Conservation (phyloP, 208 protist genomes). For the Herpetomonas tarakana region DNA sequence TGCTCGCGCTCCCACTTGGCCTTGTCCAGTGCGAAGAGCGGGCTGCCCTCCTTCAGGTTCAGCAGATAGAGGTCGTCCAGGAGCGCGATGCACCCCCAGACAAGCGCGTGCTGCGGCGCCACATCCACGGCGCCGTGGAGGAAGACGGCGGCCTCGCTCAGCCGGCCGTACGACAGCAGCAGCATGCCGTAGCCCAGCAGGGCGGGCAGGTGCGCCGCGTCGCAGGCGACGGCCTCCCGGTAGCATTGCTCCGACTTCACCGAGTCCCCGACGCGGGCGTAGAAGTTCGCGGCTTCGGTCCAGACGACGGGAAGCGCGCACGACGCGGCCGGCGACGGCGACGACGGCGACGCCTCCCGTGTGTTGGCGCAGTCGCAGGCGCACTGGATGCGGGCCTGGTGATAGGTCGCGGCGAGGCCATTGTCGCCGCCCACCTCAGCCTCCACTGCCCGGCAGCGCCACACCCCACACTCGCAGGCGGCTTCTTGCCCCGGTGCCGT, state of each 20-base stretch:
- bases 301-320: slow-evolving; percentile 33
- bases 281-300: slow-evolving; percentile 78
- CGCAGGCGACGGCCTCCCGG: slow-evolving; percentile 79
- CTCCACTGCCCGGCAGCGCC: slow-evolving; percentile 74
- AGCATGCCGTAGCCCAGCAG: slow-evolving; percentile 81
- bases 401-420: slow-evolving; percentile 53
- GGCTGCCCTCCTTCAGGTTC: slow-evolving; percentile 37
- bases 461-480: slow-evolving; percentile 16
- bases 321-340: not conserved
- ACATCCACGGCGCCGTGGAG: slow-evolving; percentile 76
- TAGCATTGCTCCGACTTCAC: slow-evolving; percentile 87
- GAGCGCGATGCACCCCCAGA: slow-evolving; percentile 68
- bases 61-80: slow-evolving; percentile 61
- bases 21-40: slow-evolving; percentile 28
- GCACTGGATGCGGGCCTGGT: slow-evolving; percentile 66
- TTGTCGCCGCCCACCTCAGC: slow-evolving; percentile 70
- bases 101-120: slow-evolving; percentile 25
- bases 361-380: not conserved
- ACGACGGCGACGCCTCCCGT: not conserved
- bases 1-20: slow-evolving; percentile 60
- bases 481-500: not conserved
- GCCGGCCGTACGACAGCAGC: slow-evolving; percentile 69
- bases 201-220: slow-evolving; percentile 42
- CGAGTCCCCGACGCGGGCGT: slow-evolving; percentile 67
- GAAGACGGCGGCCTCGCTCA: slow-evolving; percentile 86